A percentile compares a stretch with the other conserved stretches of the same genome.
phyloP scores from a whole-genome alignment of 73 alveolate species.

The Breviolum minutum region DNA sequence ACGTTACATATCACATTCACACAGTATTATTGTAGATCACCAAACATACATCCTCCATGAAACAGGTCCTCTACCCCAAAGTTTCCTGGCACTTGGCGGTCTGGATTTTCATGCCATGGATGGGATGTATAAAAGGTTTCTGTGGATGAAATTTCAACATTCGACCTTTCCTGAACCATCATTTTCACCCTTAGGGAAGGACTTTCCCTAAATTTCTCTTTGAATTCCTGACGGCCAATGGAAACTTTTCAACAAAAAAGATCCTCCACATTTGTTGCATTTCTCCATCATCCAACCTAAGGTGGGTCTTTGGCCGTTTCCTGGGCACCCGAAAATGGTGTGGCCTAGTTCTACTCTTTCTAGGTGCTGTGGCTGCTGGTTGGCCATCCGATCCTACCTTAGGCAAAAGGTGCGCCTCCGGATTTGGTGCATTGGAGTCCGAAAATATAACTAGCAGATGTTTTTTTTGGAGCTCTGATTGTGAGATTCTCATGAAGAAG shows the following conservation, averaged over 20 bases:
- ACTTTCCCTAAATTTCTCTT: too few relatives aligned
- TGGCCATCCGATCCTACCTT: constrained; percentile 37
- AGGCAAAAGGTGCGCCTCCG: background rate
- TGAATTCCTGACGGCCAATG: background rate
- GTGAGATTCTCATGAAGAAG: too few relatives aligned
- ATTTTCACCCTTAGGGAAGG: too few relatives aligned
- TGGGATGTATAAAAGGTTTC: too few relatives aligned
- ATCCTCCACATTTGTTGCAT: too few relatives aligned
- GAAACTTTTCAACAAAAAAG: background rate
- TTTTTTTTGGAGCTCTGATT: background rate
- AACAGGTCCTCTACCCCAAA: too few relatives aligned
- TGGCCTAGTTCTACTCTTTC: constrained; percentile 62
- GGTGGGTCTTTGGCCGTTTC: constrained; percentile 83
- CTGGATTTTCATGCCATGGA: too few relatives aligned
- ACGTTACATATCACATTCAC: background rate
- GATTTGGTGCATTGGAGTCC: background rate
- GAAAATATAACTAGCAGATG: background rate
- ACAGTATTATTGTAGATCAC: background rate
- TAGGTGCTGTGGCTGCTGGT: constrained; percentile 51
- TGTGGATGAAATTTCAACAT: too few relatives aligned
- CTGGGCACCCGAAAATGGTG: constrained; percentile 84
- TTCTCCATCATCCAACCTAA: background rate
- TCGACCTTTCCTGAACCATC: too few relatives aligned
- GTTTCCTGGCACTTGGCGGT: too few relatives aligned
- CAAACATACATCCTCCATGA: too few relatives aligned